Evolutionary conservation across 305 asterid genomes (phyloP), one percentile per base, ranked within the genome.

Genomic region (Fraxinus ornus): DNA sequence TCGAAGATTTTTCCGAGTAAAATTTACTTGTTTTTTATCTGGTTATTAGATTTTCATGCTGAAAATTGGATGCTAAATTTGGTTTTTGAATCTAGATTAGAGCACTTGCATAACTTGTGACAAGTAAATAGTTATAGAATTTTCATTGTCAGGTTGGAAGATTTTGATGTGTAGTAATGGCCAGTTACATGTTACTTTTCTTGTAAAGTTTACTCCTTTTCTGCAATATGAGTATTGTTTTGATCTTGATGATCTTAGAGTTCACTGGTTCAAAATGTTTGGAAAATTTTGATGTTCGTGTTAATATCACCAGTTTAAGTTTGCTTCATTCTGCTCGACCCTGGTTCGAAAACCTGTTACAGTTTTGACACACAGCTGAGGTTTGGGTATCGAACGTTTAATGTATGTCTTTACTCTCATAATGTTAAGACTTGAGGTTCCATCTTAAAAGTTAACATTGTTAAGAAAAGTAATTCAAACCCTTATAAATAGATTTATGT

Each of bases 1-100:
- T 87, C 77, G 88, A 85, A n/a, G 73, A 84, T 28, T 82, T 80
- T 71, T 32, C 85, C 73, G 60, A 84, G 44, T 75, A 62, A 75
- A 68, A 57, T n/a, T n/a, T 57, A 57, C 66, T 57, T 57, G 66
- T 32, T 30, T 57, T 55, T 17, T 57, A 19, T 57, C 7, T 19
- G 26, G 21, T 49, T 32, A 41, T 30, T 76, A 13, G 13, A 4
- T 57, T 57, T 57, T 57, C 26, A 17, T 5, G 66, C 66, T 57
- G 66, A 19, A 19, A 57, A 57, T 19, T 57, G 22, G 66, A 57
- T 57, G 26, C 24, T 1, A 57, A 57, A 57, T 0, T 37, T 9
- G 44, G 12, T 37, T 37, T 37, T 37, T 37, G 44, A 37, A 37
- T 37, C 44, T 0, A 8, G 44, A 37, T 37, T 7, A 37, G 60